A percentile compares a stretch with the other conserved stretches of the same genome.
Evolutionary conservation across 768 basidiomycete genomes (phyloP).

Genomic region (Amanita pallidorosea): DNA sequence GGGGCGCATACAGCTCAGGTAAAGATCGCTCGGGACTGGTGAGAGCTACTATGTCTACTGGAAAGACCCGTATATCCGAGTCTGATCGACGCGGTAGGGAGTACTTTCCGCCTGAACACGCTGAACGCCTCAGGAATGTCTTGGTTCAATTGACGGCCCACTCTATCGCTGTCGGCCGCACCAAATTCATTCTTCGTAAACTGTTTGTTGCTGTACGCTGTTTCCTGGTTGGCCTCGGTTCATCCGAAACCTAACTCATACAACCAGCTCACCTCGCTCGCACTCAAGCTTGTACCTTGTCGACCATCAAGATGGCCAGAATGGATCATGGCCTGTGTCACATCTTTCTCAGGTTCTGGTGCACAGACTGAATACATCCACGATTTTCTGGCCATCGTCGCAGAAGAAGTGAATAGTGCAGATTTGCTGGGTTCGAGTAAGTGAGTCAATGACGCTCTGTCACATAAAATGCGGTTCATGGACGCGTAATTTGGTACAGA

Average conservation of each 20-base stretch:
- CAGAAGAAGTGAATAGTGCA: slow-evolving; percentile 70
- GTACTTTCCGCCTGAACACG: slow-evolving; percentile 55
- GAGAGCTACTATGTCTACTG: slow-evolving; percentile 13
- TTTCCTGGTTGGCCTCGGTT: slow-evolving; percentile 4
- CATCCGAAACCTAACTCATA: not conserved
- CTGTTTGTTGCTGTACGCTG: slow-evolving; percentile 73
- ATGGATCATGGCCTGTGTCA: slow-evolving; percentile 62
- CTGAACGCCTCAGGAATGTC: slow-evolving; percentile 47
- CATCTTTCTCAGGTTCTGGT: slow-evolving; percentile 48
- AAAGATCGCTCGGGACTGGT: slow-evolving; percentile 93
- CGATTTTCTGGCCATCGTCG: slow-evolving; percentile 74
- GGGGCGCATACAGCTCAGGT: slow-evolving; percentile 91
- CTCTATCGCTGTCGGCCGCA: slow-evolving; percentile 45
- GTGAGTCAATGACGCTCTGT: slow-evolving; percentile 31
- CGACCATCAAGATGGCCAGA: slow-evolving; percentile 57
- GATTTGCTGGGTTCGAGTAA: slow-evolving; percentile 66
- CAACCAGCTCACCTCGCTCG: slow-evolving; percentile 53
- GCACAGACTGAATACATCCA: slow-evolving; percentile 50
- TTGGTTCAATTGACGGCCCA: slow-evolving; percentile 62
- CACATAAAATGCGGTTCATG: not conserved
- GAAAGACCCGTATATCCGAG: not conserved
- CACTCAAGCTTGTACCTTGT: slow-evolving; percentile 56
- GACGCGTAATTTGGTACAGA: slow-evolving; percentile 23
- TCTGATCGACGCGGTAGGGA: slow-evolving; percentile 37
- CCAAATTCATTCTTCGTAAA: slow-evolving; percentile 73